phyloP scores from a whole-genome alignment of 225 moss, liverwort and hornwort genomes.

The Marchantia paleacea region DNA sequence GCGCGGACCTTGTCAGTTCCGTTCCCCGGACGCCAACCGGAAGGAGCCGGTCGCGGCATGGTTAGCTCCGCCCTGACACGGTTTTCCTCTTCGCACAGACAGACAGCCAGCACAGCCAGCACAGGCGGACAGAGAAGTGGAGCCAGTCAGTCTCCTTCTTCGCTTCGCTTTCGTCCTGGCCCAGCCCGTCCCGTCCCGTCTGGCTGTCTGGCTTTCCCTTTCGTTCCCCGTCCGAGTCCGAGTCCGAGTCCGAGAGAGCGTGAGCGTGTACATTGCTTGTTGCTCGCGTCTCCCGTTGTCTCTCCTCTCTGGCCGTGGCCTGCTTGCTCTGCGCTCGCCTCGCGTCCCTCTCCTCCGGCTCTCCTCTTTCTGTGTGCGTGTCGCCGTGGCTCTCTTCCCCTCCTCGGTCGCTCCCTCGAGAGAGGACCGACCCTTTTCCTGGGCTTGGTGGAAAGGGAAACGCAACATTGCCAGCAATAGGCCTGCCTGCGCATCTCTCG shows the following conservation, averaged over 20 bases:
- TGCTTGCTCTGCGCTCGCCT: not conserved
- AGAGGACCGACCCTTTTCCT: conserved; percentile 4
- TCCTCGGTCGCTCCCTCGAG: not conserved
- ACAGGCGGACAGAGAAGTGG: not conserved
- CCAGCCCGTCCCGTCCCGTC: not conserved
- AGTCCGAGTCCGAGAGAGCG: not conserved
- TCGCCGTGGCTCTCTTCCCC: conserved; percentile 1
- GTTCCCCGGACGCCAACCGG: not conserved
- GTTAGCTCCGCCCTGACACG: conserved; percentile 11
- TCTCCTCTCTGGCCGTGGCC: not conserved
- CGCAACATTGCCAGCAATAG: not conserved
- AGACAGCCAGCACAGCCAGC: conserved; percentile 1
- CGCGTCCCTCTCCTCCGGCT: not conserved
- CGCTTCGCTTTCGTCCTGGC: conserved; percentile 3
- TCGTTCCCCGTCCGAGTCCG: not conserved
- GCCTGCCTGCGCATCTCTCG: conserved; percentile 9
- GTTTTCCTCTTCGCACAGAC: conserved; percentile 13
- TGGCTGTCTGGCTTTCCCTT: conserved; percentile 1
- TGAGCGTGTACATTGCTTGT: conserved; percentile 21
- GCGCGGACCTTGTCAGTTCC: not conserved
- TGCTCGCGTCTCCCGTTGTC: conserved; percentile 23
- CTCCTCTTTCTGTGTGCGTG: not conserved
- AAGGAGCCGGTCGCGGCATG: not conserved
- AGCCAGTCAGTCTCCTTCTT: not conserved
- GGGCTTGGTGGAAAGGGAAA: not conserved